A percentile compares a stretch with the other conserved stretches of the same genome.
Conservation (phyloP, 2,329 filamentous ascomycete genomes). For the Pseudogymnoascus pannorum region DNA sequence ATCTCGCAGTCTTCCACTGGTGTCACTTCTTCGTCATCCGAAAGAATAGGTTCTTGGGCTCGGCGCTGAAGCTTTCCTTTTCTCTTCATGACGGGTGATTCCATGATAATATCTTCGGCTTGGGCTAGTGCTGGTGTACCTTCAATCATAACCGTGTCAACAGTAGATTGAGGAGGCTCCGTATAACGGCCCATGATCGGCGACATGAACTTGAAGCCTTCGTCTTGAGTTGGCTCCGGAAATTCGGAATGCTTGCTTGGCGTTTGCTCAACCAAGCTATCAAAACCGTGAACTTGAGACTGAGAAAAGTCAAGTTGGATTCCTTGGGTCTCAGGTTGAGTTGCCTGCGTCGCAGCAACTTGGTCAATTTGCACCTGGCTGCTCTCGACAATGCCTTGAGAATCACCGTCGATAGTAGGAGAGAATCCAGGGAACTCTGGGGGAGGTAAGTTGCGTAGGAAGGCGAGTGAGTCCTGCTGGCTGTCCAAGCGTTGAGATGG, state of each 20-base stretch:
- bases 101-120: constrained; percentile 34
- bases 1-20: constrained; percentile 33
- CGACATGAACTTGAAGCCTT: constrained; percentile 65
- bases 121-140: constrained; percentile 22
- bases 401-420: constrained; percentile 34
- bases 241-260: constrained; percentile 52
- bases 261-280: constrained; percentile 44
- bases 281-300: constrained; percentile 52
- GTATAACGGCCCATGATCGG: constrained; percentile 63
- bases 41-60: constrained; percentile 36
- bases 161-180: constrained; percentile 57
- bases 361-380: constrained; percentile 35
- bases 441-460: constrained; percentile 43
- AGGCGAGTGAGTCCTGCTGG: constrained; percentile 38
- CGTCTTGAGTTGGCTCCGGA: constrained; percentile 74
- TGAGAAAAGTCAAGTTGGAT: constrained; percentile 53
- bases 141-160: constrained; percentile 57
- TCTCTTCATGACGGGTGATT: constrained; percentile 59
- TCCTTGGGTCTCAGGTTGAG: constrained; percentile 28
- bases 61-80: constrained; percentile 50
- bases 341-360: constrained; percentile 34
- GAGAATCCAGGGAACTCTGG: constrained; percentile 41
- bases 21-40: constrained; percentile 26
- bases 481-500: constrained; percentile 17
- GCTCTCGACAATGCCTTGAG: constrained; percentile 39